Evolutionary conservation across 768 basidiomycete species (phyloP), one percentile per base, ranked within the genome.

Genomic region (Tulasnella sp.): DNA sequence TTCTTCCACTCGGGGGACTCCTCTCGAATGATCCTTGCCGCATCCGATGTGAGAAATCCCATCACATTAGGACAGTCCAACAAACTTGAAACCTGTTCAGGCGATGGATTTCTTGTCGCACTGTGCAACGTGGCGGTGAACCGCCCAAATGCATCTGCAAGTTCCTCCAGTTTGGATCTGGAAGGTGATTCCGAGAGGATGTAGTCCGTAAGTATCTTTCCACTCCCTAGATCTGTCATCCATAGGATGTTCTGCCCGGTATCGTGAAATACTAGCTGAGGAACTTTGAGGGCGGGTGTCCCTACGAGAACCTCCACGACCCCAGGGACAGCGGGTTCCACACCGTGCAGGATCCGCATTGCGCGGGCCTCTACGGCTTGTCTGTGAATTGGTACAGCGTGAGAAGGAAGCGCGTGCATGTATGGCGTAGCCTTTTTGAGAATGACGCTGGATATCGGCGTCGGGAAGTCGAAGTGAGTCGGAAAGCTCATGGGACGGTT

Each of bases 201-300:
- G 21, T 39, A 76, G 12, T 76, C 75, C n/a, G 44, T 58, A 38
- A 76, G 75, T 9, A 39, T 40, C 52, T 48, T 38, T 18, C 34
- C 42, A 2, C 9, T 8, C 36, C 75, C 75, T 16, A 76, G 6
- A 76, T 76, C 75, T 9, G 75, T 76, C 42, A 76, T 76, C 46
- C 46, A 48, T 19, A 76, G 52, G 34, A 76, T 44, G 38, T 58
- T 48, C 12, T 48, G 75, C 75, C 31, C 42, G 14, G 42, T 48
- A 48, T 76, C 75, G n/a, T 76, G 75, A 24, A 31, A 56, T 27
- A 76, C 34, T 48, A 76, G 19, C 24, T 27, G 42, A 7, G 75
- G 75, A 21, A 76, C 14, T 44, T 56, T 76, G 44, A 76, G 44
- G 14, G 40, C 7, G 44, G 75, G 52, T 21, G 34, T 7, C 19